Percentiles rank a stretch among this genome's conserved stretches.
phyloP scores from a whole-genome alignment of 2,329 filamentous ascomycete species.

The Pyricularia grisea region DNA sequence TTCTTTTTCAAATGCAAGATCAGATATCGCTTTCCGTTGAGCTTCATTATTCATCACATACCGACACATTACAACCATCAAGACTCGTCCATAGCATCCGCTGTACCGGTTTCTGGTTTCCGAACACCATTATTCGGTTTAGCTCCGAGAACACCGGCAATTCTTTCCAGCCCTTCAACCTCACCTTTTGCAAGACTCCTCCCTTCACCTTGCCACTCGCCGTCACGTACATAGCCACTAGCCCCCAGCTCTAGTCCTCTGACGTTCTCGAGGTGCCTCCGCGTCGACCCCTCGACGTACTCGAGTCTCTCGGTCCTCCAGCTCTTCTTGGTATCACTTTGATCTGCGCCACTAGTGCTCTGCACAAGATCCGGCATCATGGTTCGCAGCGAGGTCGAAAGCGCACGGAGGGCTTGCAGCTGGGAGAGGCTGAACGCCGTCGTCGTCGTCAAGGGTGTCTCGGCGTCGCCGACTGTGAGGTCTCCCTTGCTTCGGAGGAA shows the following conservation, averaged over 20 bases:
- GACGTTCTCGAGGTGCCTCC: slow-evolving; percentile 63
- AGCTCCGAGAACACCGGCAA: slow-evolving; percentile 34
- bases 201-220: slow-evolving; percentile 52
- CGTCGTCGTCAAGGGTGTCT: slow-evolving; percentile 57
- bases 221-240: slow-evolving; percentile 53
- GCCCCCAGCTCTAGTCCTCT: slow-evolving; percentile 56
- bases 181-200: slow-evolving; percentile 39
- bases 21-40: not conserved
- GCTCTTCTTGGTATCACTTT: slow-evolving; percentile 31
- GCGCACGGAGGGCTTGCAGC: slow-evolving; percentile 64
- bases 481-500: slow-evolving; percentile 47
- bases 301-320: slow-evolving; percentile 64
- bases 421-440: slow-evolving; percentile 75
- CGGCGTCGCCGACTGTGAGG: slow-evolving; percentile 39
- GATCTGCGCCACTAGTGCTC: slow-evolving; percentile 9
- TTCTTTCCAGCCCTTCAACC: slow-evolving; percentile 46
- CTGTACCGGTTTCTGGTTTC: slow-evolving; percentile 1
- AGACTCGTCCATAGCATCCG: slow-evolving; percentile 18
- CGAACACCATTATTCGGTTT: slow-evolving; percentile 11
- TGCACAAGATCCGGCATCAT: slow-evolving; percentile 53
- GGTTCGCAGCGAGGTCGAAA: slow-evolving; percentile 50
- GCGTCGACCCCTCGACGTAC: slow-evolving; percentile 76
- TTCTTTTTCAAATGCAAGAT: not conserved
- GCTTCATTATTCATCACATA: not conserved
- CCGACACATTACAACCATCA: slow-evolving; percentile 7